A percentile compares a stretch with the other conserved stretches of the same genome.
phyloP scores from a whole-genome alignment of 306 rosid species.

The Trichosanthes cucumerina region DNA sequence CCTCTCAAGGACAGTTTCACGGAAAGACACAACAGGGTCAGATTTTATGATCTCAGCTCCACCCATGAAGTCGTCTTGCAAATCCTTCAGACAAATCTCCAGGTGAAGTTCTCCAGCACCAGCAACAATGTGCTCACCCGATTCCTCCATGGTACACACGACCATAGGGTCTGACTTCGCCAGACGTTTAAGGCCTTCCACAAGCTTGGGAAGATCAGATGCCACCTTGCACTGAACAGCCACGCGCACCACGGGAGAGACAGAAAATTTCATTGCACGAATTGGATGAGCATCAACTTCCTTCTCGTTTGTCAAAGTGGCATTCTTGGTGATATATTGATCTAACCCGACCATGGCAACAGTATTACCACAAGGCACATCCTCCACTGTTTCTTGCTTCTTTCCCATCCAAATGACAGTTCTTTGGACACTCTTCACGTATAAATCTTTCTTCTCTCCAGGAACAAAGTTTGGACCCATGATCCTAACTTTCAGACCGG shows the following conservation, averaged over 20 bases:
- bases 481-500: slow-evolving; percentile 90
- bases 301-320: slow-evolving; percentile 86
- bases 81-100: slow-evolving; percentile 86
- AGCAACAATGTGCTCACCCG: slow-evolving; percentile 90
- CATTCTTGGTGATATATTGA: slow-evolving; percentile 88
- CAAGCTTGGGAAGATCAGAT: slow-evolving; percentile 93
- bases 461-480: slow-evolving; percentile 96
- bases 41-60: slow-evolving; percentile 83
- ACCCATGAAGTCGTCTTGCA: slow-evolving; percentile 91
- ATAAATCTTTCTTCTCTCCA: slow-evolving; percentile 78
- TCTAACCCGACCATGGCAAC: slow-evolving; percentile 89
- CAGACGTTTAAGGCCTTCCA: slow-evolving; percentile 82
- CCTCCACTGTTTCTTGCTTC: slow-evolving; percentile 84
- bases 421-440: slow-evolving; percentile 79
- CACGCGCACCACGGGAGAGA: slow-evolving; percentile 84
- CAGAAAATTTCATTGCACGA: slow-evolving; percentile 89
- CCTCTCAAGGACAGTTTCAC: slow-evolving; percentile 82
- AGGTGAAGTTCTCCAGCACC: slow-evolving; percentile 98
- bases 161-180: slow-evolving; percentile 98
- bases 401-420: slow-evolving; percentile 99
- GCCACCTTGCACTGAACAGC: slow-evolving; percentile 97
- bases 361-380: slow-evolving; percentile 94
- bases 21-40: slow-evolving; percentile 87
- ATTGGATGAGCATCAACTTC: slow-evolving; percentile 87
- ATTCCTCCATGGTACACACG: slow-evolving; percentile 75